Percentiles rank a stretch among this genome's conserved stretches.
Evolutionary conservation across 371 early-diverging fungal genomes (phyloP).

Genomic region (Zopfochytrium polystomum): DNA sequence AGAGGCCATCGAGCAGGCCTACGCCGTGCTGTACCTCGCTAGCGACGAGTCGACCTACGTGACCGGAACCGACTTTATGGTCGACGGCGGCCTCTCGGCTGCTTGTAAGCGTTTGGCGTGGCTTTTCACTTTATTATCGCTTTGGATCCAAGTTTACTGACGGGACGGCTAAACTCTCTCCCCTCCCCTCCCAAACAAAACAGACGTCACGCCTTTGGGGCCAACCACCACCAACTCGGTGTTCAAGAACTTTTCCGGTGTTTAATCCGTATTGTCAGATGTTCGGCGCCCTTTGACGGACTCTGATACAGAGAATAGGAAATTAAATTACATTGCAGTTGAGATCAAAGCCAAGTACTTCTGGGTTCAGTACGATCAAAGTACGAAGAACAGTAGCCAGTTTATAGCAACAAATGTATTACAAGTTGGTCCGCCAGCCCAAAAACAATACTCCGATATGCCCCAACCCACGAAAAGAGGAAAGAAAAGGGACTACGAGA

Average conservation of each 20-base stretch:
- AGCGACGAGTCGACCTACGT: constrained; percentile 78
- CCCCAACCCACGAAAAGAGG: not conserved
- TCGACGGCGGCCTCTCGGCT: constrained; percentile 81
- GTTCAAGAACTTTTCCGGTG: constrained; percentile 37
- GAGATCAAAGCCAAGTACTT: not conserved
- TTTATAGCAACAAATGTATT: not conserved
- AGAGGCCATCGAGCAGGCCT: constrained; percentile 87
- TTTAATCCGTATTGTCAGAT: constrained; percentile 16
- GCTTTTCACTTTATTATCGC: not conserved
- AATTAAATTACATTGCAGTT: not conserved
- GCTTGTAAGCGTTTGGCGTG: constrained; percentile 51
- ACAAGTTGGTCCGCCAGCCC: not conserved
- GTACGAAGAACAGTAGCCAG: not conserved
- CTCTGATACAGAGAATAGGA: not conserved
- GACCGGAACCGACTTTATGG: constrained; percentile 81
- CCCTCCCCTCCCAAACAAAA: no score
- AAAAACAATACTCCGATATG: not conserved
- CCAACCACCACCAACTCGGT: constrained; percentile 27
- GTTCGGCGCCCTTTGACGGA: not conserved
- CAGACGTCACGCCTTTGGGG: constrained; percentile 44
- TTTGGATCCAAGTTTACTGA: not conserved
- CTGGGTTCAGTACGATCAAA: not conserved
- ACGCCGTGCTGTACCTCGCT: constrained; percentile 79
- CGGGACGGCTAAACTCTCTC: no score
- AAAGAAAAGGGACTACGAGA: no score